Percentiles rank a stretch among this genome's conserved stretches.
Conservation (phyloP, 805 yeast species). For the Millerago galiae region DNA sequence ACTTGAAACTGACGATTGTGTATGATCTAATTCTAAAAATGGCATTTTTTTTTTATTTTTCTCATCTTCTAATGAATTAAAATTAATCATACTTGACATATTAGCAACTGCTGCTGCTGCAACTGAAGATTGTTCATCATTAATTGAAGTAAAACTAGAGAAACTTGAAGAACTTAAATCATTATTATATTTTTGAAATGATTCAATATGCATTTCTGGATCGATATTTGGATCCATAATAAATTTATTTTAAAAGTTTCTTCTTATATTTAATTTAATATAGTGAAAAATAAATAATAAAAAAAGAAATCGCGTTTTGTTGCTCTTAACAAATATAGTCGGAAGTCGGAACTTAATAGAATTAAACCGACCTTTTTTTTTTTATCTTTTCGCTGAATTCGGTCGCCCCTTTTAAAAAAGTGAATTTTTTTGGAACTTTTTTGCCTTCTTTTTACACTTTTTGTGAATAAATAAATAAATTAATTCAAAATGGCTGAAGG, state of each 20-base stretch:
- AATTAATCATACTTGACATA: conserved; percentile 21
- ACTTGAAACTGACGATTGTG: background rate
- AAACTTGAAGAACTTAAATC: background rate
- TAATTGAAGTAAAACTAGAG: conserved; percentile 3
- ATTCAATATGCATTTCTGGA: conserved; percentile 14
- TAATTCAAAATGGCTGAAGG: conserved; percentile 14
- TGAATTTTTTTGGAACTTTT: conserved; percentile 1
- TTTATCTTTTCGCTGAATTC: background rate
- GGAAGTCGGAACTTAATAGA: no score
- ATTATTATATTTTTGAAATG: conserved; percentile 4
- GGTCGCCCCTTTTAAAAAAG: conserved; percentile 8
- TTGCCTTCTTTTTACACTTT: conserved; percentile 3
- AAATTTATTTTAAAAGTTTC: no score
- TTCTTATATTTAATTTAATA: no score
- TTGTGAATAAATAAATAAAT: conserved; percentile 2
- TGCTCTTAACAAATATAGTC: no score
- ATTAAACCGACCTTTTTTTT: background rate
- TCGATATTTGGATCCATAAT: conserved; percentile 20
- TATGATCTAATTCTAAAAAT: background rate
- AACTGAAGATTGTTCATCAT: conserved; percentile 5
- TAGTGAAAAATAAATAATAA: background rate
- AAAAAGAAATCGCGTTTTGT: background rate
- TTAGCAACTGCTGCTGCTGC: conserved; percentile 22
- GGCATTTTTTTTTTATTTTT: background rate
- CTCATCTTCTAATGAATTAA: conserved; percentile 10